phyloP scores from a whole-genome alignment of 1,139 yeast genomes.

The Candida gigantensis region DNA sequence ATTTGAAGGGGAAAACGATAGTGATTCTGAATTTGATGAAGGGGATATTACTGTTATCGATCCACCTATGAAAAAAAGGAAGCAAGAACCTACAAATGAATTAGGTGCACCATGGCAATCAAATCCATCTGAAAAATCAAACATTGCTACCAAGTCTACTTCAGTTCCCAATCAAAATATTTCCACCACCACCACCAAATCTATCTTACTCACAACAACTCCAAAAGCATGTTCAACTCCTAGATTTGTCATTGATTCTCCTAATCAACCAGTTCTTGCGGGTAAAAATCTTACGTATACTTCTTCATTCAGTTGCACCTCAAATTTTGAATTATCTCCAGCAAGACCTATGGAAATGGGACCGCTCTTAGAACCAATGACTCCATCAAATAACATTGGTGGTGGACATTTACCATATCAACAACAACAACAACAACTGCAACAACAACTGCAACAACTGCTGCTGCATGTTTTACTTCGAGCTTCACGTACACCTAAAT shows the following conservation, averaged over 20 bases:
- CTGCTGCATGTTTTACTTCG: conserved; percentile 9
- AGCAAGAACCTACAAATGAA: conserved; percentile 1
- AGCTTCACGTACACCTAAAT: conserved; percentile 28
- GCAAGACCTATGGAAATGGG: conserved; percentile 58
- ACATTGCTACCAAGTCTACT: conserved; percentile 1
- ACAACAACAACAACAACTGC: conserved; percentile 14
- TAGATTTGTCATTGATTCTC: conserved; percentile 36
- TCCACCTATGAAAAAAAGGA: conserved; percentile 19
- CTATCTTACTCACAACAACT: conserved; percentile 9
- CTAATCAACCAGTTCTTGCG: conserved; percentile 42
- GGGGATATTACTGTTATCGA: conserved; percentile 15
- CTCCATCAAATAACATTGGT: conserved; percentile 42
- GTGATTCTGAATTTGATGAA: conserved; percentile 17
- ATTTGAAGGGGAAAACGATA: conserved; percentile 16
- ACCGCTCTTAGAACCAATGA: conserved; percentile 59
- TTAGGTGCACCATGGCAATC: conserved; percentile 11
- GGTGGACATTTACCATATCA: conserved; percentile 7
- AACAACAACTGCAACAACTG: too few relatives aligned
- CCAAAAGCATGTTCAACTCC: conserved; percentile 22
- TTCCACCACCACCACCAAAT: neutral
- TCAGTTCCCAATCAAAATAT: neutral
- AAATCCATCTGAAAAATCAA: conserved; percentile 2
- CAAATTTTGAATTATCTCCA: conserved; percentile 66
- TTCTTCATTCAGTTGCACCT: conserved; percentile 66
- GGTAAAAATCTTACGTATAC: conserved; percentile 48